phyloP scores from a whole-genome alignment of 495 filamentous ascomycete species.

The Daldinia bambusicola region DNA sequence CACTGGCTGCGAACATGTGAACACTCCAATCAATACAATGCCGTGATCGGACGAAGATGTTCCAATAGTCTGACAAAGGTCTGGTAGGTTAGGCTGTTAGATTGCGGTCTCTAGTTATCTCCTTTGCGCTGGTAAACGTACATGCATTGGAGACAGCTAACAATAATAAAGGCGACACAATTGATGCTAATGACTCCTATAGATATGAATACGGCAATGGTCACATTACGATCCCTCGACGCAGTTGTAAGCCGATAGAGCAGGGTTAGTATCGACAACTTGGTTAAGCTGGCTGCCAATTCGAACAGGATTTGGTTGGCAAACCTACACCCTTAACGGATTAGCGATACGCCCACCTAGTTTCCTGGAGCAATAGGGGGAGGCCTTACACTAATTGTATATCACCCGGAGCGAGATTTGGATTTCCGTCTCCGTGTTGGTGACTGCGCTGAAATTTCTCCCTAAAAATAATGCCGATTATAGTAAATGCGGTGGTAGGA shows the following conservation, averaged over 20 bases:
- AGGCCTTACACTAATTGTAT: constrained; percentile 54
- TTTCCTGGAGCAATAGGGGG: background rate
- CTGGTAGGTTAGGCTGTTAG: constrained; percentile 46
- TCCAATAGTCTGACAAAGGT: constrained; percentile 66
- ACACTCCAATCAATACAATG: constrained; percentile 63
- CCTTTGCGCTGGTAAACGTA: constrained; percentile 51
- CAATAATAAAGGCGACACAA: constrained; percentile 59
- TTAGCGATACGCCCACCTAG: background rate
- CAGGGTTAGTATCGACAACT: constrained; percentile 67
- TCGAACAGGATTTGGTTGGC: constrained; percentile 65
- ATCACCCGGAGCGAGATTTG: constrained; percentile 46
- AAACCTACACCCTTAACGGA: constrained; percentile 45
- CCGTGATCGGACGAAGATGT: constrained; percentile 48
- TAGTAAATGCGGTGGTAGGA: constrained; percentile 57
- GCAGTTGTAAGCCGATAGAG: constrained; percentile 47
- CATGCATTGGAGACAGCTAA: constrained; percentile 66
- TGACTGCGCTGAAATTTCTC: constrained; percentile 63
- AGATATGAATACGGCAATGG: constrained; percentile 50
- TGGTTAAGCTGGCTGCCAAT: constrained; percentile 62
- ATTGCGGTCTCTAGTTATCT: background rate
- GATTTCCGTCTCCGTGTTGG: constrained; percentile 65
- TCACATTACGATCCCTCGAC: constrained; percentile 37
- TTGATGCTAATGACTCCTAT: constrained; percentile 59
- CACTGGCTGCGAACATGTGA: constrained; percentile 63
- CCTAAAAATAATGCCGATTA: constrained; percentile 55